These are phyloP conservation scores for Cyanodermella asteris DNA, from an alignment of 2,329 filamentous ascomycete genomes.

Conservation along the genomic window DNA sequence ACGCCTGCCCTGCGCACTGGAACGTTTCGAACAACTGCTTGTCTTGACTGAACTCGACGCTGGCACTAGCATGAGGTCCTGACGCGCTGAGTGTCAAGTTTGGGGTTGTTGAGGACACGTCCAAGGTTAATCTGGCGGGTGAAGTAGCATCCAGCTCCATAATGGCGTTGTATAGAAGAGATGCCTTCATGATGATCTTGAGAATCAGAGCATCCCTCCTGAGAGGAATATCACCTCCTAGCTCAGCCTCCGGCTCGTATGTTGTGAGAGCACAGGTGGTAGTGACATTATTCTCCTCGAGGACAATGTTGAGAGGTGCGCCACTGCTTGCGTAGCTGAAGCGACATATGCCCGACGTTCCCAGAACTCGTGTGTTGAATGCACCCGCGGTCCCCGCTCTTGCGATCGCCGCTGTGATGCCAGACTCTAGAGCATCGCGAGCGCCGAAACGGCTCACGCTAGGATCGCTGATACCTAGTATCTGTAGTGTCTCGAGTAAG, in stretches of 20 bases:
- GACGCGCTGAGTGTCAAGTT: conserved; percentile 52
- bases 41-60: conserved; percentile 36
- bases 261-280: conserved; percentile 81
- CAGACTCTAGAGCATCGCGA: conserved; percentile 8
- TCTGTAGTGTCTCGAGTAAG: conserved; percentile 81
- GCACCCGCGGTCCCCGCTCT: conserved; percentile 30
- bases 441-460: conserved; percentile 24
- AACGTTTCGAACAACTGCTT: conserved; percentile 21
- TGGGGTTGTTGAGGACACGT: conserved; percentile 40
- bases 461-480: conserved; percentile 59
- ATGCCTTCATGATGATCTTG: conserved; percentile 78
- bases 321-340: conserved; percentile 57
- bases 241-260: conserved; percentile 50
- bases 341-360: conserved; percentile 68
- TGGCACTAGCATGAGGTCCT: conserved; percentile 34
- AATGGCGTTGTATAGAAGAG: conserved; percentile 29
- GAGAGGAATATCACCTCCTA: conserved; percentile 82
- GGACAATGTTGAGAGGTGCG: conserved; percentile 58
- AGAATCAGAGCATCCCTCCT: conserved; percentile 57
- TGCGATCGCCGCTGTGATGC: conserved; percentile 18
- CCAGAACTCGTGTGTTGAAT: conserved; percentile 64
- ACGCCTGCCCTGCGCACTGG: conserved; percentile 35
- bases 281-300: conserved; percentile 68
- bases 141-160: conserved; percentile 37
- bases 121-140: conserved; percentile 51